Conservation (phyloP, 2,329 filamentous ascomycete genomes). For the Botrytis cinerea region DNA sequence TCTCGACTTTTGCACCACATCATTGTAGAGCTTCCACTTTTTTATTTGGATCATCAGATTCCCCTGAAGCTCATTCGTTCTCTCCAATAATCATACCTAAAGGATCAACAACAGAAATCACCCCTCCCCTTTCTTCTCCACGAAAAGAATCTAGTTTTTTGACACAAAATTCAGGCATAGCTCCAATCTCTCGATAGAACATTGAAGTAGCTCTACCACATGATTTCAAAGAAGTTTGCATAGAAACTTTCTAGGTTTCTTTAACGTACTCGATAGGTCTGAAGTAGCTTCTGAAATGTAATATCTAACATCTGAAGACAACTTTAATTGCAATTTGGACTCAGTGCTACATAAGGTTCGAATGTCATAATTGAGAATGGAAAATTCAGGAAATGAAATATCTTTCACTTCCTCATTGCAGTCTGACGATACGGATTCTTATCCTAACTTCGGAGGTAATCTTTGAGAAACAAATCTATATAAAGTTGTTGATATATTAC, state of each 20-base stretch:
- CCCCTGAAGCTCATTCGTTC: neutral
- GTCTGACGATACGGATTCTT: no score
- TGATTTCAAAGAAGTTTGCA: neutral
- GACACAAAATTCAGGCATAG: accelerated
- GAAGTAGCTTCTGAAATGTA: neutral
- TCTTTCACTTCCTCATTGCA: neutral
- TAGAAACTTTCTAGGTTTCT: neutral
- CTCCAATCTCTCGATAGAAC: neutral
- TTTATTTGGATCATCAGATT: accelerated
- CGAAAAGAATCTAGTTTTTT: accelerated
- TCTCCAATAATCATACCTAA: neutral
- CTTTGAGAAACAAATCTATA: no score
- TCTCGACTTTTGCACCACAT: neutral
- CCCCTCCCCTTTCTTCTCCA: neutral
- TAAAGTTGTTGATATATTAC: neutral
- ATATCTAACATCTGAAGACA: neutral
- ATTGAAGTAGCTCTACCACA: neutral
- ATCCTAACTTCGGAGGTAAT: no score
- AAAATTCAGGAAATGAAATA: neutral
- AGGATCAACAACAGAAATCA: accelerated
- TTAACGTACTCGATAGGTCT: neutral
- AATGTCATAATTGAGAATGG: no score
- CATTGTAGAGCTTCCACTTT: neutral
- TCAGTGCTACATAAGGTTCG: accelerated
- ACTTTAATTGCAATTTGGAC: neutral